These are phyloP conservation scores for Chaetomiaceae sp. DNA, from an alignment of 2,329 filamentous ascomycete genomes.

Conservation along the genomic window DNA sequence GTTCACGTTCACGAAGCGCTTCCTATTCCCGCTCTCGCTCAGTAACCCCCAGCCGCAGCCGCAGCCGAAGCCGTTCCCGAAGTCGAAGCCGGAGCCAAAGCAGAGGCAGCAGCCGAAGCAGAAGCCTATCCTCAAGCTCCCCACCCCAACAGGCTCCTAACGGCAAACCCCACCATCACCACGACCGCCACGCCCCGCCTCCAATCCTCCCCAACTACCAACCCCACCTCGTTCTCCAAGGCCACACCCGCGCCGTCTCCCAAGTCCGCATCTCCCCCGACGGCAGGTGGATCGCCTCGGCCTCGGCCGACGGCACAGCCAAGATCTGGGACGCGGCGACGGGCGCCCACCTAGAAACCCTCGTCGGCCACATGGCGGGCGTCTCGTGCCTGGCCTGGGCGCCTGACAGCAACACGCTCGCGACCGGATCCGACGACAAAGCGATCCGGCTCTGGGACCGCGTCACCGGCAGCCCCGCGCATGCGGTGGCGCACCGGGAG, in stretches of 20 bases:
- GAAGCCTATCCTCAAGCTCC: conserved; percentile 11
- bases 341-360: conserved; percentile 76
- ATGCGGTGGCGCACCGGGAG: conserved; percentile 24
- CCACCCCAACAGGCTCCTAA: conserved; percentile 22
- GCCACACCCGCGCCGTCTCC: conserved; percentile 75
- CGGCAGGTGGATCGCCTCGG: conserved; percentile 82
- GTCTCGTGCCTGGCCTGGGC: conserved; percentile 93
- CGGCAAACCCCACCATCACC: conserved; percentile 27
- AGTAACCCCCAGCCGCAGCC: conserved; percentile 27
- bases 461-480: conserved; percentile 47
- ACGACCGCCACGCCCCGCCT: conserved; percentile 39
- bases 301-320: conserved; percentile 82
- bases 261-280: conserved; percentile 89
- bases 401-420: conserved; percentile 80
- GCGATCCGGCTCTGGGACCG: conserved; percentile 88
- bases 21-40: conserved; percentile 34
- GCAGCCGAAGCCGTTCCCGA: not conserved
- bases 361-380: conserved; percentile 90
- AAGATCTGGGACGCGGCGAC: conserved; percentile 84
- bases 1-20: conserved; percentile 32
- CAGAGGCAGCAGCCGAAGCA: not conserved
- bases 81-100: not conserved
- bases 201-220: conserved; percentile 62
- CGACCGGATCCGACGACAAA: conserved; percentile 94
- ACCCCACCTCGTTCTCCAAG: conserved; percentile 65